Evolutionary conservation across 1,284 basidiomycete species (phyloP), one percentile per base, ranked within the genome.

Genomic region (Vanrija pseudolonga): DNA sequence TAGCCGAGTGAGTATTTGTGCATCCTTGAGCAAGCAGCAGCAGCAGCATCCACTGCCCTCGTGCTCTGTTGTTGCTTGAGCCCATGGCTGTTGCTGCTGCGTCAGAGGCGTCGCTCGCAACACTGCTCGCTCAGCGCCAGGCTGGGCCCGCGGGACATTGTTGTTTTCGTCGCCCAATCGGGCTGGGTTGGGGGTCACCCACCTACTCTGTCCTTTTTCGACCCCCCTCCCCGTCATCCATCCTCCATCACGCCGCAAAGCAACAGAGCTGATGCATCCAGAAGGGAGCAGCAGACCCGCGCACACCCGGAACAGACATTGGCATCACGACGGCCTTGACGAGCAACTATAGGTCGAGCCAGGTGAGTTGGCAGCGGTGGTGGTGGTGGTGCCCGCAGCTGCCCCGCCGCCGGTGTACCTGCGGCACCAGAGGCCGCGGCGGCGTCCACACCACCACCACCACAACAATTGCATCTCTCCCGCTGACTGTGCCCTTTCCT

Each of bases 101-200:
- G 39, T 32, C 32, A 32, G 32, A 32, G n/a, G 19, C 39, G 39
- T 18, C 39, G 17, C n/a, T 7, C 6, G 39, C n/a, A n/a, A n/a
- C n/a, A n/a, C 17, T 40, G 37, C 37, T 18, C 32, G 14, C 12
- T 32, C 32, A 32, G 32, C 32, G 32, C 32, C 14, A 12, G 9
- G 32, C 32, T 12, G 12, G 24, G 32, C 32, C n/a, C 8, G 39
- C 39, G 39, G 39, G n/a, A 40, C 19, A 26, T 58, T 59, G 57
- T 59, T 59, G 57, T 59, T 59, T 59, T 55, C 41, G 32, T 32
- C 32, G 39, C 39, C 39, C 39, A 40, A 40, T 40, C n/a, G 39
- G 39, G 39, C n/a, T 18, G 39, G 39, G 39, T 40, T 20, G 39
- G n/a, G 17, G n/a, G 39, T 40, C n/a, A 20, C 39, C 39, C 38